A percentile compares a stretch with the other conserved stretches of the same genome.
These are phyloP conservation scores for Penicillium freii DNA, from an alignment of 2,329 filamentous ascomycete species.

Conservation along the genomic window DNA sequence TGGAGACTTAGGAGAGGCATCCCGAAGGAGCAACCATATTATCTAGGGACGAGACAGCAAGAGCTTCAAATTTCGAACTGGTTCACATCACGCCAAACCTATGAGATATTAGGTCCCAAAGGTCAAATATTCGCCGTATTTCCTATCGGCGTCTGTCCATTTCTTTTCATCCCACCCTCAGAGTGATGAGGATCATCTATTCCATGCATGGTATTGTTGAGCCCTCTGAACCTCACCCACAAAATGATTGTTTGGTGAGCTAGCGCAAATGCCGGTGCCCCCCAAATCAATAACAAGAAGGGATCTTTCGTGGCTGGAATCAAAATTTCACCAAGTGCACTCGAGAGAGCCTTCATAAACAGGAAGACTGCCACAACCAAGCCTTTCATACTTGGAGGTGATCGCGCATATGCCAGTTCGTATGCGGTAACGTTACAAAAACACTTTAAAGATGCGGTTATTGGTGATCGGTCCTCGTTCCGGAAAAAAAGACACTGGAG, in stretches of 20 bases:
- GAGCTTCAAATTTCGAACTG: background rate
- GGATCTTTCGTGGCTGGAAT: constrained; percentile 48
- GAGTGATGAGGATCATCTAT: no score
- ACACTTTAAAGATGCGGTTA: constrained; percentile 19
- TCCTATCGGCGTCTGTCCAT: background rate
- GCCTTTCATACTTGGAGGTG: constrained; percentile 45
- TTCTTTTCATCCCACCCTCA: background rate
- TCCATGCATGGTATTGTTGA: constrained; percentile 38
- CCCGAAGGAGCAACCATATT: background rate
- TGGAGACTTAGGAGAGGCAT: background rate
- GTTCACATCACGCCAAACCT: background rate
- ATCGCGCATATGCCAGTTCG: constrained; percentile 46
- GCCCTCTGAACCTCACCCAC: constrained; percentile 46
- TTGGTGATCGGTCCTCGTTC: no score
- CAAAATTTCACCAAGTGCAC: constrained; percentile 44
- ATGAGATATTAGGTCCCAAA: background rate
- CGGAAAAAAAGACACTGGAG: no score
- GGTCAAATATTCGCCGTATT: background rate
- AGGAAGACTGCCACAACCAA: constrained; percentile 45
- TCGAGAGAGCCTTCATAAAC: constrained; percentile 41
- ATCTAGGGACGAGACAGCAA: background rate
- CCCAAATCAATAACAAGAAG: constrained; percentile 50
- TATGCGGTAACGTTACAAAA: constrained; percentile 48
- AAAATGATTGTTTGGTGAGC: constrained; percentile 50
- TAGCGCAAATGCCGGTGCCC: constrained; percentile 50